Conservation (phyloP, 2,329 filamentous ascomycete genomes). For the Teratosphaeria nubilosa region DNA sequence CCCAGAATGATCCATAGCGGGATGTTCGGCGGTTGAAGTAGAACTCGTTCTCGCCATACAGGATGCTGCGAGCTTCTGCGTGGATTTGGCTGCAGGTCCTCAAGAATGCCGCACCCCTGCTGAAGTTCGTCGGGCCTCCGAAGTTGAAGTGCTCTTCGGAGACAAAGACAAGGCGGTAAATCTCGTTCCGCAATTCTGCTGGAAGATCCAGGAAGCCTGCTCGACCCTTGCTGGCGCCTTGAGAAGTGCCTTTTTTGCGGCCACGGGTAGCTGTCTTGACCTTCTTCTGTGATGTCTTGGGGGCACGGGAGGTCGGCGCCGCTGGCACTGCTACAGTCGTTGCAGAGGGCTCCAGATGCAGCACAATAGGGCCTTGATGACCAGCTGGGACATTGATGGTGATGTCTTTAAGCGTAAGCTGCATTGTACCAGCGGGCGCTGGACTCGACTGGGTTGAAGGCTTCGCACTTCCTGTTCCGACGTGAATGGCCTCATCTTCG, state of each 20-base stretch:
- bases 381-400: constrained; percentile 38
- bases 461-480: not conserved
- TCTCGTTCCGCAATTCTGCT: constrained; percentile 36
- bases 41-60: constrained; percentile 43
- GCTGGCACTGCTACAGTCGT: not conserved
- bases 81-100: constrained; percentile 36
- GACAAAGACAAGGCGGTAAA: constrained; percentile 37
- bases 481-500: not conserved
- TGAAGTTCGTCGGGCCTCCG: constrained; percentile 26
- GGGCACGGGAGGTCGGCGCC: not conserved
- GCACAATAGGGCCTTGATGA: constrained; percentile 35
- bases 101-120: constrained; percentile 35
- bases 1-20: constrained; percentile 29
- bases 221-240: not conserved
- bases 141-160: constrained; percentile 27
- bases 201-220: constrained; percentile 29
- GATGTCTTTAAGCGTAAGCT: constrained; percentile 24
- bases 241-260: not conserved
- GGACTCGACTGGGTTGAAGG: constrained; percentile 12
- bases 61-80: constrained; percentile 36
- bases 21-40: constrained; percentile 31
- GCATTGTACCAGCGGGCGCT: not conserved
- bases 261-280: not conserved
- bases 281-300: not conserved
- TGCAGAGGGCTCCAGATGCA: constrained; percentile 28